phyloP scores from a whole-genome alignment of 495 filamentous ascomycete genomes.

The Opeltia flavorubescens region DNA sequence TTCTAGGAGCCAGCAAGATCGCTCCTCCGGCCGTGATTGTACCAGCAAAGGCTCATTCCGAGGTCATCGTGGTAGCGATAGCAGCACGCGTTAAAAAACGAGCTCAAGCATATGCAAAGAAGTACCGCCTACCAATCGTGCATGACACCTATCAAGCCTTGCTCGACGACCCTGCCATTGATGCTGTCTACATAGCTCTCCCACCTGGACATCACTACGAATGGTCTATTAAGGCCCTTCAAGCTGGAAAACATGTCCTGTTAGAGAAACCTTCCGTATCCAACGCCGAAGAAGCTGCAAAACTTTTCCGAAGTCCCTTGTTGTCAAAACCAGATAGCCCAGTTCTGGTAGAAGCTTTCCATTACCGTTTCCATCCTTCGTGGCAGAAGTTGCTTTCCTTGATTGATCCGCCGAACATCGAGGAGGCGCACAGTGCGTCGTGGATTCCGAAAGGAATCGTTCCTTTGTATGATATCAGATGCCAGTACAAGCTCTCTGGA shows the following conservation, averaged over 20 bases:
- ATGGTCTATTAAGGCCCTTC: constrained; percentile 24
- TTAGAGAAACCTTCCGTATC: constrained; percentile 33
- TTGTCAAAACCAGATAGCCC: neutral
- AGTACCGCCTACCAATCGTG: constrained; percentile 40
- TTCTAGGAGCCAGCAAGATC: neutral
- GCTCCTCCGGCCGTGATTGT: constrained; percentile 35
- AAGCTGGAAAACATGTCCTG: constrained; percentile 34
- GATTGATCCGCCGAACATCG: neutral
- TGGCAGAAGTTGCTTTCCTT: constrained; percentile 33
- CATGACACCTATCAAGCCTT: constrained; percentile 32
- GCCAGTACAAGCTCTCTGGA: constrained; percentile 37
- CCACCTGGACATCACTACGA: constrained; percentile 34
- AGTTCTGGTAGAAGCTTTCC: constrained; percentile 47
- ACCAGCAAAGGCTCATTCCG: constrained; percentile 44
- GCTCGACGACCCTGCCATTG: constrained; percentile 25
- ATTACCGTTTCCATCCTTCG: constrained; percentile 41
- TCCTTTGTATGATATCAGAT: constrained; percentile 37
- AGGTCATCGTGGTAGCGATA: constrained; percentile 42
- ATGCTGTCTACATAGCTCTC: constrained; percentile 35
- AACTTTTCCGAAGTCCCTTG: constrained; percentile 12
- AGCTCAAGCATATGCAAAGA: constrained; percentile 42
- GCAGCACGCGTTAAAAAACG: constrained; percentile 40
- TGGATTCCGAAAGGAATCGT: neutral
- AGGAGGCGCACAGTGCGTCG: neutral
- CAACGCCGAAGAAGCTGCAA: constrained; percentile 25